Percentiles rank a stretch among this genome's conserved stretches.
Evolutionary conservation across 805 yeast genomes (phyloP).

Genomic region (Suhomyces prunicola): DNA sequence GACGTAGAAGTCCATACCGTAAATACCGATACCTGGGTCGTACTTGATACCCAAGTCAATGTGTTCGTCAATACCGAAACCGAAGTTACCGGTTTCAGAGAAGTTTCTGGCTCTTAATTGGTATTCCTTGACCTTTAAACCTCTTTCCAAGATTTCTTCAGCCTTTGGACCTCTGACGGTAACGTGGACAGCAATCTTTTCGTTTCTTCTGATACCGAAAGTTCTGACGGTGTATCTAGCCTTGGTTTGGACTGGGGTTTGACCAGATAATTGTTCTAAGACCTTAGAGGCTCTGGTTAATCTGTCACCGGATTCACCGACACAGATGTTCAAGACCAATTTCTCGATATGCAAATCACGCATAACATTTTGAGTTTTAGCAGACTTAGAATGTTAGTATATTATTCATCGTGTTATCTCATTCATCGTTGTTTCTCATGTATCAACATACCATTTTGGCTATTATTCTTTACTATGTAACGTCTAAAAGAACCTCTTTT

Average conservation of each 20-base stretch:
- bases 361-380: constrained; percentile 82
- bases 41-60: constrained; percentile 99
- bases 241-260: constrained; percentile 99
- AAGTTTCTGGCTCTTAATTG: constrained; percentile 93
- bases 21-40: constrained; percentile 99
- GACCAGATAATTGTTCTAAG: constrained; percentile 99
- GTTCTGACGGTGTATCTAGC: constrained; percentile 99
- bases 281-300: constrained; percentile 99
- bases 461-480: constrained; percentile 11
- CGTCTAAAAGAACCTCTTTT: neutral
- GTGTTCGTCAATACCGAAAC: constrained; percentile 99
- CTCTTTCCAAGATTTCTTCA: constrained; percentile 99
- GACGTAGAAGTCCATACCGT: constrained; percentile 99
- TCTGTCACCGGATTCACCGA: constrained; percentile 99
- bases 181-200: constrained; percentile 98
- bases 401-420: neutral
- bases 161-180: constrained; percentile 99
- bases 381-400: constrained; percentile 22
- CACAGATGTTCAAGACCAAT: constrained; percentile 99
- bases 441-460: constrained; percentile 20
- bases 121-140: constrained; percentile 99
- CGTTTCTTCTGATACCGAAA: constrained; percentile 99
- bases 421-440: neutral
- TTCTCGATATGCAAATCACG: constrained; percentile 99
- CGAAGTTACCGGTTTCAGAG: constrained; percentile 99